Base-by-base conservation (phyloP, 495 filamentous ascomycete genomes). In the Amphirosellinia nigrospora region DNA sequence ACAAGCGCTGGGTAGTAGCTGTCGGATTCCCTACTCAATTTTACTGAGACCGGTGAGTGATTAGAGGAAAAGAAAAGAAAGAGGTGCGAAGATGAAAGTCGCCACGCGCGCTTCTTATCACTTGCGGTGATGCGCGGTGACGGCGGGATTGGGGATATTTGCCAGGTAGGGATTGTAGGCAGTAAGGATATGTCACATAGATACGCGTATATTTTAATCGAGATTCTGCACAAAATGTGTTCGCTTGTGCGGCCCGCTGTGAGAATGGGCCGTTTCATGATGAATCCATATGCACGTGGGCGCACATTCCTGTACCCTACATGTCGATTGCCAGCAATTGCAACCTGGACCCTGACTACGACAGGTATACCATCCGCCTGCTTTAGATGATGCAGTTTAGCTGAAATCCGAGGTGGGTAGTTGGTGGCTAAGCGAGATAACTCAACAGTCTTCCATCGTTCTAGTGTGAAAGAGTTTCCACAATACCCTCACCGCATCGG, bases 181-280 rank as follows among this genome's bases (percentile, higher is more conserved):
- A 61, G 21, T 38, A 38, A 28, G 10, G 36, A 53, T 15, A 21
- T 21, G 30, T 52, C 9, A 4, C 30, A 11, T 34, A 58, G 16
- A 7, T 32, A 34, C 28, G 8, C 7, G 53, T 39, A 61, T 39
- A 10, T 5, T 41, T 41, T 61, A n/a, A 41, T 41, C 36, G 34
- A 39, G 34, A 39, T 61, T n/a, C 36, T 61, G 58, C 58, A 41
- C 41, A n/a, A 7, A 61, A 2, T 28, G 10, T 21, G 41, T 38
- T 21, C 43, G 61, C 61, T 64, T 64, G 28, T 50, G n/a, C 43
- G 61, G 61, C 21, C 61, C 61, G 61, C 28, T 45, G 30, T 23
- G 26, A 50, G 38, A 30, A 36, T 45, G 26, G 55, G 21, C 19
- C 19, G 55, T 58, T 58, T 58, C 53, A 58, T 19, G 15, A 58